Base-by-base conservation (phyloP, 768 basidiomycete genomes). In the Porphyrellus cyaneotinctus region DNA sequence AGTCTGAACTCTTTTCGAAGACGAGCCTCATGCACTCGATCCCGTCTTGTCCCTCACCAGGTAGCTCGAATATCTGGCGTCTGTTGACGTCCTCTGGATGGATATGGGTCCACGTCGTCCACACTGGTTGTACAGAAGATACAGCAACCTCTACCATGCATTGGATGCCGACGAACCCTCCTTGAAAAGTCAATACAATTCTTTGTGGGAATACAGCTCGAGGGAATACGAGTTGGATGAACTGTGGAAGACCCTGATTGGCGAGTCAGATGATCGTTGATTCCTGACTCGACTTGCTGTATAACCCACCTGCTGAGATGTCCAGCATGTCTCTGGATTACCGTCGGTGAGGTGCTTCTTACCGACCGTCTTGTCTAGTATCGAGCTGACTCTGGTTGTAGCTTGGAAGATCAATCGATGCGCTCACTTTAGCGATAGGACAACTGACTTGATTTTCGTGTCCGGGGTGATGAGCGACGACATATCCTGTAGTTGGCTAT, bases 11-110 rank as follows among this genome's bases (percentile, higher is more conserved):
- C 64, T 82, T 78, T 59, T 88, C 84, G 55, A 93, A 92, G 6
- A 87, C 72, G 13, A 93, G 67, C 67, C 80, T 86, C 57, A 92
- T 53, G 17, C 74, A 72, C 51, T 59, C 68, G 15, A 84, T 69
- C 37, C 37, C 15, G 28, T 65, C 60, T 24, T 66, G 9, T 10
- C 35, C 50, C 14, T 64, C 36, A 13, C 28, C 30, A 22, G 62
- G 55, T 12, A 91, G 64, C 49, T 82, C 78, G 59, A 93, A 93
- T 8, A 59, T 64, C 66, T 93, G 91, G 28, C 74, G 75, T 41
- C 84, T 75, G 64, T 93, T 92, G 51, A 86, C 83, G 62, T 93
- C 88, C 59, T 89, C 85, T 3, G 91, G 89, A 62, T 83, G 91
- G 58, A 91, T 72, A 20, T 76, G 73, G 2, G 77, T 74, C 54